phyloP scores from a whole-genome alignment of 1,139 yeast genomes.

The Kluyveromyces sp. region DNA sequence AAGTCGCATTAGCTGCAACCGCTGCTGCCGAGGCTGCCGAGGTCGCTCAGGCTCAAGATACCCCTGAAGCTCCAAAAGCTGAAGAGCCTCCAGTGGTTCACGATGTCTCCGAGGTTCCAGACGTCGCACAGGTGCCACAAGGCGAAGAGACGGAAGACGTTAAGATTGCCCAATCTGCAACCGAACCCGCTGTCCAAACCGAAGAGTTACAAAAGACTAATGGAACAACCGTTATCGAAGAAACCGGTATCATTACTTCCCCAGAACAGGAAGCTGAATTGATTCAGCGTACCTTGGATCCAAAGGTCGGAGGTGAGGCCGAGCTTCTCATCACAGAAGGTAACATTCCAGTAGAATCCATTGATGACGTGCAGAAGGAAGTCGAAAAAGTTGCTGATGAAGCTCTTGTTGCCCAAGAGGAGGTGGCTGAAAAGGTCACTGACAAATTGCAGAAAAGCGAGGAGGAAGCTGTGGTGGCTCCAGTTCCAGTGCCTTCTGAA shows the following conservation, averaged over 20 bases:
- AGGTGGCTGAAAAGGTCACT: conserved; percentile 4
- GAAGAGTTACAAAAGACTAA: conserved; percentile 1
- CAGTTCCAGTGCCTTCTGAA: conserved; percentile 3
- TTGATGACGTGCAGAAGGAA: conserved; percentile 9
- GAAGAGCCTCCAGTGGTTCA: neutral
- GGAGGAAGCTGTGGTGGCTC: conserved; percentile 2
- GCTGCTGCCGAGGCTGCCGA: conserved; percentile 11
- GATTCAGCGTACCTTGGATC: conserved; percentile 8
- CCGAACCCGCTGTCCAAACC: conserved; percentile 4
- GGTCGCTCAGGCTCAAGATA: conserved; percentile 5
- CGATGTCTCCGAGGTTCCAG: neutral
- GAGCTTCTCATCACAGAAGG: conserved; percentile 10
- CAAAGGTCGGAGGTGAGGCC: conserved; percentile 8
- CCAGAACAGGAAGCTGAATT: conserved; percentile 11
- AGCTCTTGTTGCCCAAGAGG: conserved; percentile 5
- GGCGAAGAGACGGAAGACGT: neutral
- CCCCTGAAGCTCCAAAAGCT: neutral
- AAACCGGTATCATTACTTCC: conserved; percentile 9
- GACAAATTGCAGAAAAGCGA: neutral
- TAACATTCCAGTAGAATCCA: conserved; percentile 7
- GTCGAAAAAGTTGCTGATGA: conserved; percentile 10
- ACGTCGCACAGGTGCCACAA: conserved; percentile 6
- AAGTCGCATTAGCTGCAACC: conserved; percentile 9
- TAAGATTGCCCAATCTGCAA: neutral
- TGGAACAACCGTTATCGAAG: conserved; percentile 5